These are phyloP conservation scores for Trichoderma reesei DNA, from an alignment of 495 filamentous ascomycete species.

Conservation along the genomic window DNA sequence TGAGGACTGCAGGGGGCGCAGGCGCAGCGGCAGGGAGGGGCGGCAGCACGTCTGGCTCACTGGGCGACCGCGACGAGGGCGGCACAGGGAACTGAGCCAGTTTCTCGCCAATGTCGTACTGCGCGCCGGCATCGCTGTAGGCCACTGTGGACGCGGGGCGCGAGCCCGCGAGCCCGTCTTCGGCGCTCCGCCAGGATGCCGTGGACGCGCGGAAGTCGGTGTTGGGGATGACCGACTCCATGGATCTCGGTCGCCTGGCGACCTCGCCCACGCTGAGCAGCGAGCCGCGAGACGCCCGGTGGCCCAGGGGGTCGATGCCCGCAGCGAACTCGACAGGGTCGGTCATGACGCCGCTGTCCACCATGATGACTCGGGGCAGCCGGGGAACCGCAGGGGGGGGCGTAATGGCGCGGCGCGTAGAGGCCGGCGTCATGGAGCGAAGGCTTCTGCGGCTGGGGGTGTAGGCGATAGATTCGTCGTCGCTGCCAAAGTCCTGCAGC, in stretches of 20 bases:
- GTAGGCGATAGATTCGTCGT: conserved; percentile 45
- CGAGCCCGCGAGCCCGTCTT: conserved; percentile 12
- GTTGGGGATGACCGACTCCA: conserved; percentile 27
- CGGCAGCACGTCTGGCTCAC: conserved; percentile 13
- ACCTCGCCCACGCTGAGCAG: neutral
- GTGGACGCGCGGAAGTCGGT: conserved; percentile 17
- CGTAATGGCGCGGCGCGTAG: conserved; percentile 24
- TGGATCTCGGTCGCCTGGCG: conserved; percentile 21
- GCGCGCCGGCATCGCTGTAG: conserved; percentile 32
- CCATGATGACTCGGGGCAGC: conserved; percentile 49
- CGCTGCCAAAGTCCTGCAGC: conserved; percentile 63
- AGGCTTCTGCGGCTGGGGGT: conserved; percentile 39
- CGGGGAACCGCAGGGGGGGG: conserved; percentile 46
- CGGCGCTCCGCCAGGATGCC: conserved; percentile 24
- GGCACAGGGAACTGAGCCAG: conserved; percentile 39
- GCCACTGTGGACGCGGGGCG: conserved; percentile 20
- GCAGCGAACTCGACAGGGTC: conserved; percentile 46
- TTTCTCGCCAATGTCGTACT: conserved; percentile 34
- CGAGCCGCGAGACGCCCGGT: neutral
- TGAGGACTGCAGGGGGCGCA: conserved; percentile 16
- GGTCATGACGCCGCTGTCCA: conserved; percentile 83
- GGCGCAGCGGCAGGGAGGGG: neutral
- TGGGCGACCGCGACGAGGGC: conserved; percentile 27
- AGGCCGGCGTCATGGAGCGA: conserved; percentile 32
- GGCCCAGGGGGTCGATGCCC: neutral